Conservation (phyloP, 495 filamentous ascomycete species). For the Aspergillus ellipticus region DNA sequence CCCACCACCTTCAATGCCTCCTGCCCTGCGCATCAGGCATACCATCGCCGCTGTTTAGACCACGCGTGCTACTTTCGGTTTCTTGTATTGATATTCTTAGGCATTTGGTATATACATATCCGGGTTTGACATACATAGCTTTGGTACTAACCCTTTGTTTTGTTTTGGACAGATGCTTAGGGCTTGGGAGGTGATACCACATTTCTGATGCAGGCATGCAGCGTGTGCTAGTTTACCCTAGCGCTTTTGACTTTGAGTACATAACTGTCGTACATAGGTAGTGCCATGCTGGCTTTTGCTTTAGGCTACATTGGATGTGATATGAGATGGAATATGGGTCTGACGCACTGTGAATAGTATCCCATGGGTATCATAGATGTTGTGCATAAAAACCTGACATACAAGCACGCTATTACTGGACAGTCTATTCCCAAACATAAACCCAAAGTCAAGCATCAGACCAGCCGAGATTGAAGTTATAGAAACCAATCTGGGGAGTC, state of each 20-base stretch:
- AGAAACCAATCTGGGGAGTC: neutral
- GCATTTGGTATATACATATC: neutral
- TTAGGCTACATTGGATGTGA: neutral
- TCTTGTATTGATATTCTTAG: neutral
- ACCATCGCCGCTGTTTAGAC: slow-evolving; percentile 1
- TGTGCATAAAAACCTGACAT: neutral
- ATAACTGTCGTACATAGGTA: neutral
- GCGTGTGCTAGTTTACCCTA: neutral
- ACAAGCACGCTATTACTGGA: neutral
- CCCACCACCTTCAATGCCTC: neutral
- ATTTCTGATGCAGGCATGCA: slow-evolving; percentile 10
- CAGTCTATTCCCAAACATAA: neutral
- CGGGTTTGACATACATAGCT: neutral
- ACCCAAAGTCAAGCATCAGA: neutral
- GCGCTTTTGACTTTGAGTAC: neutral
- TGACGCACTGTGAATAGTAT: neutral
- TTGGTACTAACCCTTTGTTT: neutral
- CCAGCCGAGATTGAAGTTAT: neutral
- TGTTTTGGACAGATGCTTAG: neutral
- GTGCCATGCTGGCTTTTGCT: neutral
- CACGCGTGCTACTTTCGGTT: slow-evolving; percentile 11
- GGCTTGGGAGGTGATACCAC: slow-evolving; percentile 21
- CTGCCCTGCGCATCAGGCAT: neutral
- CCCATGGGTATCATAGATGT: slow-evolving; percentile 13
- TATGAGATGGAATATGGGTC: neutral